Conservation (phyloP, 352 stramenopile genomes). For the Phytophthora cajani region DNA sequence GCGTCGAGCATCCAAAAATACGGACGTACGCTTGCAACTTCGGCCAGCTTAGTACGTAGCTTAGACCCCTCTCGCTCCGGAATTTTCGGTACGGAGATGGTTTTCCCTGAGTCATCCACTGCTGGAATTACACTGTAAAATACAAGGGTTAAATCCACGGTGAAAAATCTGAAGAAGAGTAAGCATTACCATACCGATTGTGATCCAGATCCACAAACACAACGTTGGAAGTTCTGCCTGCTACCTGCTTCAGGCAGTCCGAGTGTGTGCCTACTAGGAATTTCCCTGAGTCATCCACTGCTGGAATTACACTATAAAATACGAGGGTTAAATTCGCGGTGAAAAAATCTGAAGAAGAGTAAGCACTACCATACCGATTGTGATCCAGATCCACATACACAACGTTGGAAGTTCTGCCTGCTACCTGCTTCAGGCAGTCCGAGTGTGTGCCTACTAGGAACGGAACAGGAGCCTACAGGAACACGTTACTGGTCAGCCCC, state of each 20-base stretch:
- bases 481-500: not conserved
- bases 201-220: constrained; percentile 96
- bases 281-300: constrained; percentile 83
- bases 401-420: constrained; percentile 78
- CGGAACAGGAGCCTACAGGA: constrained; percentile 87
- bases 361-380: constrained; percentile 65
- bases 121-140: constrained; percentile 71
- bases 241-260: constrained; percentile 71
- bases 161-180: not conserved
- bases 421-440: constrained; percentile 71
- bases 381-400: constrained; percentile 96
- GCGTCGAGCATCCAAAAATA: not conserved
- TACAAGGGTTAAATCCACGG: not conserved
- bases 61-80: constrained; percentile 76
- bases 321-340: not conserved
- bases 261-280: constrained; percentile 94
- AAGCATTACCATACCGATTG: constrained; percentile 62
- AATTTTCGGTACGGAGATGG: constrained; percentile 70
- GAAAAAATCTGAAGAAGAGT: not conserved
- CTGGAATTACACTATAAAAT: constrained; percentile 67
- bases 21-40: constrained; percentile 60
- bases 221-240: constrained; percentile 78
- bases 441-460: constrained; percentile 94
- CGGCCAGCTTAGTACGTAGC: constrained; percentile 63
- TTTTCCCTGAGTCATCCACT: constrained; percentile 70